Evolutionary conservation across 129 eudicot genomes (phyloP), one percentile per base, ranked within the genome.

Genomic region (Chrysanthemum makinoi): DNA sequence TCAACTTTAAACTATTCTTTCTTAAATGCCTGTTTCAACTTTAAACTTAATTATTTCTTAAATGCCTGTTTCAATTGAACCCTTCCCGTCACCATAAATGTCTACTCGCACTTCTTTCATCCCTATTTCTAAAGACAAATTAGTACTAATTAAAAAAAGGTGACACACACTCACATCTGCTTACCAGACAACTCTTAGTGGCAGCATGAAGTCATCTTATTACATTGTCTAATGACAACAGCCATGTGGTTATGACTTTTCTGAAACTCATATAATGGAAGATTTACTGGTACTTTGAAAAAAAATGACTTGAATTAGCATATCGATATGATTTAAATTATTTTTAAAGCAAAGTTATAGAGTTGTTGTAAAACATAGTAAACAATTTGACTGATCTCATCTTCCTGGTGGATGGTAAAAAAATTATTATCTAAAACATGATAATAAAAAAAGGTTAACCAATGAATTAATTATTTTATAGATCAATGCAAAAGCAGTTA

Each of bases 171-270:
- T 33, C 24, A 22, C 24, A 22, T 22, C 1, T 22, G 24, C 24
- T 65, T 83, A 86, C 92, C 80, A 30, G 69, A 68, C 0, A 70
- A 59, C 74, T 77, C 47, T 58, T 83, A 8, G 60, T 73, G 65
- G 71, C 49, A 62, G 51, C 48, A 20, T 55, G 61, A 30, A 30
- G 10, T 18, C 22, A 26, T 17, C 84, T 63, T 72, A 24, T 24
- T 28, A 22, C 73, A 44, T 61, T 70, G 93, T 72, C 81, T 84
- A 48, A 89, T 78, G 46, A 92, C 98, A 65, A 87, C 93, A 9
- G 97, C 98, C 98, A 94, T 89, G 86, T 94, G 98, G 67, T 96
- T 94, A 75, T 87, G 92, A 68, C 98, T 96, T 81, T 94, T 94
- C 77, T 94, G 98, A 70, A 93, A 93, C 78, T 94, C 98, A 70